These are phyloP conservation scores for Exophiala spinifera DNA, from an alignment of 2,329 filamentous ascomycete genomes.

Conservation along the genomic window DNA sequence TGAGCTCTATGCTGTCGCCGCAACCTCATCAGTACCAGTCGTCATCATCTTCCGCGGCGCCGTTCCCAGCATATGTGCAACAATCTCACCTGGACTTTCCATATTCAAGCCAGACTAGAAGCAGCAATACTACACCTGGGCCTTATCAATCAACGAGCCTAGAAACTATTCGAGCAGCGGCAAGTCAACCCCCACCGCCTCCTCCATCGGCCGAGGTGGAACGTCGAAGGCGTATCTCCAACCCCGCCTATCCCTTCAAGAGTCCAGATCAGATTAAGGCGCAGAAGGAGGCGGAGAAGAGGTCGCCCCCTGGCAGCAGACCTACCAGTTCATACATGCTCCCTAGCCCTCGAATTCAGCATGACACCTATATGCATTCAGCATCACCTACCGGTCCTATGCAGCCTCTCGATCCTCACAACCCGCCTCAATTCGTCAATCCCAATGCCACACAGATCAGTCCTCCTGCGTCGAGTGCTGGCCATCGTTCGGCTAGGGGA, in stretches of 20 bases:
- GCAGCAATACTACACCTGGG: conserved; percentile 1
- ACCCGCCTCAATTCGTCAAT: conserved; percentile 29
- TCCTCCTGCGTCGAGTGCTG: conserved; percentile 23
- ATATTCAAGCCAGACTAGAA: conserved; percentile 4
- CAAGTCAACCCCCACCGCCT: conserved; percentile 25
- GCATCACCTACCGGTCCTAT: conserved; percentile 15
- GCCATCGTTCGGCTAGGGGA: conserved; percentile 22
- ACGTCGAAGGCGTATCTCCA: conserved; percentile 27
- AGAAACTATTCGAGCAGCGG: conserved; percentile 25
- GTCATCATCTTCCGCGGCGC: not conserved
- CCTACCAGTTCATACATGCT: conserved; percentile 29
- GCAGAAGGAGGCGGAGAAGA: conserved; percentile 28
- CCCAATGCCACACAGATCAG: conserved; percentile 30
- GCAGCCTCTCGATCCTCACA: conserved; percentile 24
- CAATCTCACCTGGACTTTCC: conserved; percentile 23
- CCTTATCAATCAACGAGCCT: conserved; percentile 17
- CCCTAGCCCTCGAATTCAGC: conserved; percentile 24
- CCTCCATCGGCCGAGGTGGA: conserved; percentile 28
- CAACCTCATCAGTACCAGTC: conserved; percentile 12
- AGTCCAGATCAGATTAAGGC: conserved; percentile 31
- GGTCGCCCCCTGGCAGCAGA: conserved; percentile 26
- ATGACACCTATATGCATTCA: conserved; percentile 17
- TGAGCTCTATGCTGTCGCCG: conserved; percentile 17
- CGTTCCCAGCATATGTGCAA: conserved; percentile 21
- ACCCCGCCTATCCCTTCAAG: conserved; percentile 30